A percentile compares a stretch with the other conserved stretches of the same genome.
Conservation (phyloP, 1,284 basidiomycete genomes). For the Microbotryum violaceum region DNA sequence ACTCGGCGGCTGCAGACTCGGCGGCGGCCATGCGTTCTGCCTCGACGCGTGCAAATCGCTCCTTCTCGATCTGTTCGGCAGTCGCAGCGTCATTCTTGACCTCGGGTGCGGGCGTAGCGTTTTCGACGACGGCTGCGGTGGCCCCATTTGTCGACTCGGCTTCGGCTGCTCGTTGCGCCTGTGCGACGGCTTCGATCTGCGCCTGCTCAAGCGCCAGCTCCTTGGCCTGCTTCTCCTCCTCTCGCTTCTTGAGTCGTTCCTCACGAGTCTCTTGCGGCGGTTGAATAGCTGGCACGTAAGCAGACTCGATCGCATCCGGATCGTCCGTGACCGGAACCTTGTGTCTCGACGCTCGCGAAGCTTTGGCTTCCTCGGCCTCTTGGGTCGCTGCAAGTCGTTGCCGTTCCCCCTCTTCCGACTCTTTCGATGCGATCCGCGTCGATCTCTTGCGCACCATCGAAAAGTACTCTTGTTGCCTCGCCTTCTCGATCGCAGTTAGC, state of each 20-base stretch:
- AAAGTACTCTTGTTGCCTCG: conserved; percentile 55
- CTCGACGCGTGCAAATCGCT: conserved; percentile 21
- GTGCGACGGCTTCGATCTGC: conserved; percentile 21
- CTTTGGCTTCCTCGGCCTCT: conserved; percentile 47
- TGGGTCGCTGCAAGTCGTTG: conserved; percentile 49
- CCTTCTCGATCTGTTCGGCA: conserved; percentile 31
- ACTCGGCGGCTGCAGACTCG: conserved; percentile 40
- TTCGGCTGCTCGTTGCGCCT: conserved; percentile 7
- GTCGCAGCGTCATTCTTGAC: not conserved
- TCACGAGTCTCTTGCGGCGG: conserved; percentile 43
- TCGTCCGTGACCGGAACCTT: not conserved
- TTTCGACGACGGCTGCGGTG: conserved; percentile 17
- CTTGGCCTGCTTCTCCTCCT: conserved; percentile 38
- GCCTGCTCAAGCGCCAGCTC: conserved; percentile 40
- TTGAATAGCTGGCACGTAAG: not conserved
- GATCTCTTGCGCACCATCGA: conserved; percentile 72
- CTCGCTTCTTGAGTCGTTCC: conserved; percentile 44
- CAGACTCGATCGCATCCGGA: not conserved
- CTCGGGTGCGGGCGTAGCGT: conserved; percentile 5
- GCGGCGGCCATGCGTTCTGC: conserved; percentile 40
- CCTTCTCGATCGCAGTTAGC: conserved; percentile 49
- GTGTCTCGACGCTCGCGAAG: conserved; percentile 5
- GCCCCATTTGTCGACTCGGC: conserved; percentile 7
- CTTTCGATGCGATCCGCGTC: conserved; percentile 60
- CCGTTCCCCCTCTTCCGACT: conserved; percentile 55